Conservation (phyloP, 1,284 basidiomycete species). For the Pyrrhoderma lamaoense region DNA sequence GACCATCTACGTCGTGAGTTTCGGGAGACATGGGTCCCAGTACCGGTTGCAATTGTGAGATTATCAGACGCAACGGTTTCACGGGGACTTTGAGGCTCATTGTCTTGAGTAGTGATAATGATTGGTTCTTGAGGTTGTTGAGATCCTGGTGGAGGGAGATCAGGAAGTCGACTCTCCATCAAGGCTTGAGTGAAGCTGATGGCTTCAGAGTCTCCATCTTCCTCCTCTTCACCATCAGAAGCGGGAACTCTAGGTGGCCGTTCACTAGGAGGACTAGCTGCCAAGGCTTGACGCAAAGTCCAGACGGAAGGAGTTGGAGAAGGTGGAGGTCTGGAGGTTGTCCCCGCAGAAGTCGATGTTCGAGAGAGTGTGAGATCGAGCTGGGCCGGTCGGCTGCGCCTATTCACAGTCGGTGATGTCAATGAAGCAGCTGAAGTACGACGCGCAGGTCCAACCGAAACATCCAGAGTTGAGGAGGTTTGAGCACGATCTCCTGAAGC, state of each 20-base stretch:
- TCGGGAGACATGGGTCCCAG: not conserved
- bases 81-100: slow-evolving; percentile 13
- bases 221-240: slow-evolving; percentile 34
- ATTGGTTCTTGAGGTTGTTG: slow-evolving; percentile 59
- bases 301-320: slow-evolving; percentile 58
- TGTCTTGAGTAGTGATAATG: slow-evolving; percentile 26
- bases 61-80: slow-evolving; percentile 1
- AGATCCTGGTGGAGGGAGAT: slow-evolving; percentile 63
- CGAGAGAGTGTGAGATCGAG: slow-evolving; percentile 18
- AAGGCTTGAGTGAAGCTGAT: slow-evolving; percentile 67
- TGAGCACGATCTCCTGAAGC: slow-evolving; percentile 2
- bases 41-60: not conserved
- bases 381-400: slow-evolving; percentile 19
- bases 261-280: slow-evolving; percentile 20
- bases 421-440: slow-evolving; percentile 7
- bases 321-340: slow-evolving; percentile 35
- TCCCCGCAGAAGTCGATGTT: slow-evolving; percentile 2
- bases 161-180: slow-evolving; percentile 68
- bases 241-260: slow-evolving; percentile 9
- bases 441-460: slow-evolving; percentile 3
- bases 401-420: slow-evolving; percentile 4
- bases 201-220: slow-evolving; percentile 47
- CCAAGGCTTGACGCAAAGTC: slow-evolving; percentile 54
- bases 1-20: slow-evolving; percentile 32
- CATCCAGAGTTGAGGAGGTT: slow-evolving; percentile 2